Base-by-base conservation (phyloP, 495 filamentous ascomycete species). In the Apodospora peruviana region DNA sequence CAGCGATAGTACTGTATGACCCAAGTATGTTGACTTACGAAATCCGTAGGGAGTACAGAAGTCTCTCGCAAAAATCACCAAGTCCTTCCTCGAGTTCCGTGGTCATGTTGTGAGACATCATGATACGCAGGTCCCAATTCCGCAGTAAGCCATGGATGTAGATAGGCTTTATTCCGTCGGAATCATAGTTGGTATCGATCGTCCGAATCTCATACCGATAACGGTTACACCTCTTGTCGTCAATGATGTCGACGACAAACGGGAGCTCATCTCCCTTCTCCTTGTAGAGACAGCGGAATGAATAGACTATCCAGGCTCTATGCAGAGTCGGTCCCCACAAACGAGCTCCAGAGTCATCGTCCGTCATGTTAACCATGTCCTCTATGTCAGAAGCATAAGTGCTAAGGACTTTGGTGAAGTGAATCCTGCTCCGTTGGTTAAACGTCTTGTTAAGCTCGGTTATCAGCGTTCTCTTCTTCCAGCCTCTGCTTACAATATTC, bases 191-290 rank as follows among this genome's bases (percentile, higher is more conserved):
- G 10, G 14, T 12, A 27, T 25, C 18, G 24, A 32, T 20, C 4
- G 32, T 29, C 37, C 59, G 61, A 22, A 73, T 47, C 21, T 37
- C 47, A 37, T 55, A 53, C 9, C 11, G 0, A 48, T 49, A 43
- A 72, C n/a, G 68, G 0, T 34, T 45, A 18, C 14, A n/a, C 11
- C n/a, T 55, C 3, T 64, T 67, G 55, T 79, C 64, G n/a, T 85
- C 62, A 2, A 65, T 61, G 7, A 86, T 63, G 5, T 71, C 66
- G 5, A 86, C 63, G 14, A 74, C 47, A 47, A 84, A 73, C 14
- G 21, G 32, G 4, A 14, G 14, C 2, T 11, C 10, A 0, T 47
- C 38, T 2, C 58, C 58, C 8, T 50, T 39, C 0, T 43, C 17
- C 12, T 52, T 55, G 0, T 58, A 57, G 48, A 1, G 18, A 16